Conservation (phyloP, 73 alveolate genomes). For the Urostyla sp. region DNA sequence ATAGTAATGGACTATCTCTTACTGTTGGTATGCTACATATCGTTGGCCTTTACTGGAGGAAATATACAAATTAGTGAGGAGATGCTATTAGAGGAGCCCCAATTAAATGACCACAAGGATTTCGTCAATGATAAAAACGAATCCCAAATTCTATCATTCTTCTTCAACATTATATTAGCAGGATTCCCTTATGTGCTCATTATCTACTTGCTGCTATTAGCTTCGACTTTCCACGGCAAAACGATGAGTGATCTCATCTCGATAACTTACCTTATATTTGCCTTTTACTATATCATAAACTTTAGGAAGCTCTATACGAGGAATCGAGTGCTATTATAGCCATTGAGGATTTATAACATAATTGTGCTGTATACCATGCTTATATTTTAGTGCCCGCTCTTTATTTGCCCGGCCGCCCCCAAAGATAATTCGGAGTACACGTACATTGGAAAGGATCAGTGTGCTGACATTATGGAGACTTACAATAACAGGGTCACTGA, state of each 20-base stretch:
- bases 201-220: slow-evolving; percentile 21
- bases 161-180: neutral
- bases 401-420: slow-evolving; percentile 8
- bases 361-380: neutral
- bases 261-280: slow-evolving; percentile 18
- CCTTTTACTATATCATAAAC: slow-evolving; percentile 28
- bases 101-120: too few species aligned
- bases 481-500: neutral
- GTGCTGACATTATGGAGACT: neutral
- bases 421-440: neutral
- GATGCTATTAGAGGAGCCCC: neutral
- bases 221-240: slow-evolving; percentile 22
- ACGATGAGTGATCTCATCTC: slow-evolving; percentile 23
- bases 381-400: slow-evolving; percentile 15
- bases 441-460: neutral
- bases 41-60: neutral
- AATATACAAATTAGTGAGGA: neutral
- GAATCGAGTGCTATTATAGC: neutral
- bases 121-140: slow-evolving; percentile 44
- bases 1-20: slow-evolving; percentile 8
- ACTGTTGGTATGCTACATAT: neutral
- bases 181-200: slow-evolving; percentile 12
- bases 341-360: slow-evolving; percentile 21
- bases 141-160: slow-evolving; percentile 1
- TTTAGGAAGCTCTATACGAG: slow-evolving; percentile 37